Evolutionary conservation across 2,329 filamentous ascomycete genomes (phyloP), one percentile per base, ranked within the genome.

Genomic region (Onygena corvina): DNA sequence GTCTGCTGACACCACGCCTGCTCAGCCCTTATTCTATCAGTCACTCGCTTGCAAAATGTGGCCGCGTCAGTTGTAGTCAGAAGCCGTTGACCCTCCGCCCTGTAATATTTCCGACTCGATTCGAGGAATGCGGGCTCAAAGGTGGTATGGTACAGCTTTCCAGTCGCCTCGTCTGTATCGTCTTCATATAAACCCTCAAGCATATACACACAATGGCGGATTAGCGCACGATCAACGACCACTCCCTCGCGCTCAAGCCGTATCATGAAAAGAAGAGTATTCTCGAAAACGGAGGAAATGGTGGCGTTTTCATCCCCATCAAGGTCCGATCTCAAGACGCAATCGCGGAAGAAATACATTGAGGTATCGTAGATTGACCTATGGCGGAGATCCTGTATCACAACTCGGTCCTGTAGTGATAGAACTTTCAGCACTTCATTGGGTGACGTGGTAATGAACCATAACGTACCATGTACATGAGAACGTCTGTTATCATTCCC

Each of bases 401-500:
- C 88, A 23, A 89, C 82, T 46, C 88, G 83, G 62, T 98, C 90
- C 79, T 81, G 46, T 12, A 36, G 45, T 3, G 3, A 34, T 12
- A 48, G 21, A 27, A 21, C 3, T 23, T 9, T 20, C 23, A 44
- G 29, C 44, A 30, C 16, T 27, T n/a, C n/a, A n/a, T n/a, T n/a
- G n/a, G n/a, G n/a, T n/a, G n/a, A n/a, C n/a, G n/a, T n/a, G n/a
- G n/a, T n/a, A n/a, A n/a, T n/a, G n/a, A n/a, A n/a, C n/a, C n/a
- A n/a, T n/a, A 50, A 60, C 72, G 60, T 61, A 80, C 77, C 74
- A 98, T 86, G 62, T 95, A 95, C 88, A 96, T 95, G 47, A 96
- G 74, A 27, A 96, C 87, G 64, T 96, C 92, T 3, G 89, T 88
- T 46, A 87, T 83, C 90, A 96, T 96, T 61, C 87, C 88, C 86